Evolutionary conservation across 1,284 basidiomycete genomes (phyloP), one percentile per base, ranked within the genome.

Genomic region (Sutorius eximius): DNA sequence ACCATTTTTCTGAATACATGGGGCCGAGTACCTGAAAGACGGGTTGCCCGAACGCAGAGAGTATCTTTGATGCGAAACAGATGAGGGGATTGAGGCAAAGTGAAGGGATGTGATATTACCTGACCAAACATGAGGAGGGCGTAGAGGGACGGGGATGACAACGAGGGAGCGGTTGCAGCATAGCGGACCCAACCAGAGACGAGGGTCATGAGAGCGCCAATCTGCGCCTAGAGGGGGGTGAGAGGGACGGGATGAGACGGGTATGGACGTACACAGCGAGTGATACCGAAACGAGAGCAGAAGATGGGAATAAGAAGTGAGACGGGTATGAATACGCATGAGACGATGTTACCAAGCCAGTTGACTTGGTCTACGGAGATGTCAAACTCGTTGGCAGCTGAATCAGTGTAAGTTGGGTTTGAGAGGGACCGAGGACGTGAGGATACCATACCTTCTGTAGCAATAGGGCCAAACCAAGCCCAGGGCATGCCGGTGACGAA

Each of bases 1-100:
- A 92, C 90, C 90, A 92, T 30, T 73, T 81, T 65, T 92, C 87
- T 1, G 89, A 91, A 68, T 86, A 92, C 52, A 81, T 85, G 1
- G 89, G 86, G 7, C 85, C 84, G 10, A 91, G 71, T 20, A 91
- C 79, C 70, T 89, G 87, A 64, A 83, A 90, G 24, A 85, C 74
- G 1, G 88, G 82, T 63, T 89, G 86, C 0, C 85, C 73, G 46
- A 88, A 67, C 0, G 80, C 81, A 16, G 80, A 76, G 36, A 68
- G 57, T 18, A 57, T 45, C 66, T 68, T 45, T 42, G 9, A n/a
- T 6, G 16, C 8, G 18, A 8, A 49, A 20, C 30, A 0, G 13
- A 44, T 77, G 33, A 56, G 50, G 38, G 76, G 49, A n/a, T 7
- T 0, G 13, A 7, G 1, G 3, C 81, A 80, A 1, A 78, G 78